phyloP scores from a whole-genome alignment of 495 filamentous ascomycete species.

The Astrocystis sublimbata region DNA sequence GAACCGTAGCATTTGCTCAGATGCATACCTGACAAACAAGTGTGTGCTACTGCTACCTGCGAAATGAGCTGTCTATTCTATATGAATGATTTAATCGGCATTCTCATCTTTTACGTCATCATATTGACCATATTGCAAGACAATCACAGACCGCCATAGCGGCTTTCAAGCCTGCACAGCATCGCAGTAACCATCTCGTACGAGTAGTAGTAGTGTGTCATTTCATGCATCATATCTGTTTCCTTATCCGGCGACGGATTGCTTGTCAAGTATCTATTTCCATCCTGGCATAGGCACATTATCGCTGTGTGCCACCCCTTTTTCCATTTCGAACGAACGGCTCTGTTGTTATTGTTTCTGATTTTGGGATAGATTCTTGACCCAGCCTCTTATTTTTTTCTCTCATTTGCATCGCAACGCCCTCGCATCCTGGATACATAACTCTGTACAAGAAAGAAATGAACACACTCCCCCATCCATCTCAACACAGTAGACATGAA shows the following conservation, averaged over 20 bases:
- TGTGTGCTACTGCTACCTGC: background rate
- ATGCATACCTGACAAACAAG: conserved; percentile 6
- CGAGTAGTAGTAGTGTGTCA: conserved; percentile 19
- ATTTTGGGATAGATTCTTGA: conserved; percentile 20
- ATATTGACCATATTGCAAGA: background rate
- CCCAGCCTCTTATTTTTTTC: conserved; percentile 21
- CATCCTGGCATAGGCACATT: conserved; percentile 28
- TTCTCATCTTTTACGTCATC: conserved; percentile 11
- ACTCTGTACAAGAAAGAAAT: conserved; percentile 13
- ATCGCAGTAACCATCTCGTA: conserved; percentile 4
- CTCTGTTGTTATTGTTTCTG: conserved; percentile 16
- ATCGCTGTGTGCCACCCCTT: conserved; percentile 23
- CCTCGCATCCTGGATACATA: conserved; percentile 21
- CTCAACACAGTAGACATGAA: conserved; percentile 36
- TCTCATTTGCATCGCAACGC: conserved; percentile 29
- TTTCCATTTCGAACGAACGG: conserved; percentile 29
- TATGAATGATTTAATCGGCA: conserved; percentile 4
- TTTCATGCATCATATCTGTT: conserved; percentile 31
- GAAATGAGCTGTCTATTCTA: conserved; percentile 15
- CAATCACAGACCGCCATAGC: background rate
- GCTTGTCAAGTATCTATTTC: conserved; percentile 37
- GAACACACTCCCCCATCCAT: conserved; percentile 23
- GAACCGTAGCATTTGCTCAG: conserved; percentile 5
- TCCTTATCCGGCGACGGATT: conserved; percentile 39
- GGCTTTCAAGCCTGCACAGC: background rate